Evolutionary conservation across 192 early-diverging fungal species (phyloP), one percentile per base, ranked within the genome.

Genomic region (Coemansia javaensis): DNA sequence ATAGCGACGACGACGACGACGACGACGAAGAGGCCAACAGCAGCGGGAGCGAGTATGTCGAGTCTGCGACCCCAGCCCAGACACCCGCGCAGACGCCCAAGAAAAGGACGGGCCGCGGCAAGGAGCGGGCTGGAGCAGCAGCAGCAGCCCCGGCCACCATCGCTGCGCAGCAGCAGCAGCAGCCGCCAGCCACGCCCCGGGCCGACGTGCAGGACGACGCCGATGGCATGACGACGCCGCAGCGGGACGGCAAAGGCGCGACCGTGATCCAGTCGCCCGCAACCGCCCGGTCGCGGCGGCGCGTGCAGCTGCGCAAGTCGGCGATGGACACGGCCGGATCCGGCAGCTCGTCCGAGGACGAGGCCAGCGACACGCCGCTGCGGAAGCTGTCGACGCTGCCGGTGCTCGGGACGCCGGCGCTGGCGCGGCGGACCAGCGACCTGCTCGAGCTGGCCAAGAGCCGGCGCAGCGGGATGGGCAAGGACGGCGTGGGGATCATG

Each of bases 361-460:
- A 46, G 10, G 53, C 36, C 33, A 56, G 48, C 40, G 48, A 55
- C 12, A n/a, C 47, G 20, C 52, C 34, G 23, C 49, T 36, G 20
- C 27, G 38, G 16, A 47, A 40, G 28, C 57, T 63, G 32, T n/a
- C 44, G 1, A 56, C 51, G 32, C 47, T 63, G 33, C 68, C 68
- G 22, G 31, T 48, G 3, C 56, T 72, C n/a, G 57, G 49, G 27
- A 49, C 53, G 12, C 61, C 56, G 2, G 27, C 20, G n/a, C 27
- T 33, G 46, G 21, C 32, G 15, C 37, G 32, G 12, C 25, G 42
- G 20, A 47, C 28, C 32, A 56, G 51, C 11, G 48, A 53, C 1
- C 36, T 64, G 15, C 33, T 64, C n/a, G 61, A 64, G 22, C 34
- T 64, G 31, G 68, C 47, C 2, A 54, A 38, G 38, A 42, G 21